Conservation (phyloP, 129 eudicot genomes). For the Sambucus nigra region DNA sequence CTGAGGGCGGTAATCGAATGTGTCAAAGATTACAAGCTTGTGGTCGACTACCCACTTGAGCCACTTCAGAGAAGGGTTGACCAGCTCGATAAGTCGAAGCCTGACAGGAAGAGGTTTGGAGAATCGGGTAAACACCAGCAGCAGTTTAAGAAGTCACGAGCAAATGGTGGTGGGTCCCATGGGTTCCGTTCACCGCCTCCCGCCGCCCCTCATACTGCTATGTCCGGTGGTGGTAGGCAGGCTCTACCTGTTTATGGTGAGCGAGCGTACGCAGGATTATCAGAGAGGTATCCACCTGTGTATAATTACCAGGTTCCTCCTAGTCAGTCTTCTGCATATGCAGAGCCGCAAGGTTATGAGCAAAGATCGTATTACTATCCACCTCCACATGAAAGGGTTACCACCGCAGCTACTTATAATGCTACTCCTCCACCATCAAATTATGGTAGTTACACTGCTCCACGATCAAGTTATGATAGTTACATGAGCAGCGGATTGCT, state of each 20-base stretch:
- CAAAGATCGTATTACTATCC: slow-evolving; percentile 35
- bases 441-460: slow-evolving; percentile 25
- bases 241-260: slow-evolving; percentile 22
- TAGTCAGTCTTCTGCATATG: slow-evolving; percentile 22
- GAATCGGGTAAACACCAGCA: slow-evolving; percentile 24
- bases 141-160: slow-evolving; percentile 22
- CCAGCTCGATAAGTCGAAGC: slow-evolving; percentile 38
- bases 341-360: slow-evolving; percentile 26
- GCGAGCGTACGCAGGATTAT: slow-evolving; percentile 16
- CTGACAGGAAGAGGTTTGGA: slow-evolving; percentile 25
- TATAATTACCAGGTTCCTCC: slow-evolving; percentile 30
- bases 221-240: slow-evolving; percentile 21
- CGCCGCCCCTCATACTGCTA: slow-evolving; percentile 4
- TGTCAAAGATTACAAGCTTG: slow-evolving; percentile 38
- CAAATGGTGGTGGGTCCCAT: slow-evolving; percentile 26
- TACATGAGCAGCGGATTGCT: too few relatives aligned
- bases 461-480: too few relatives aligned
- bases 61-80: slow-evolving; percentile 38
- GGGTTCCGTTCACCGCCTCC: slow-evolving; percentile 21
- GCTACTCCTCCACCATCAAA: slow-evolving; percentile 22
- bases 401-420: slow-evolving; percentile 9
- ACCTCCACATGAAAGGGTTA: slow-evolving; percentile 16
- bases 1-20: slow-evolving; percentile 35
- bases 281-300: slow-evolving; percentile 18
- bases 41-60: slow-evolving; percentile 49